Base-by-base conservation (phyloP, 2,329 filamentous ascomycete genomes). In the Epichloe elymi region DNA sequence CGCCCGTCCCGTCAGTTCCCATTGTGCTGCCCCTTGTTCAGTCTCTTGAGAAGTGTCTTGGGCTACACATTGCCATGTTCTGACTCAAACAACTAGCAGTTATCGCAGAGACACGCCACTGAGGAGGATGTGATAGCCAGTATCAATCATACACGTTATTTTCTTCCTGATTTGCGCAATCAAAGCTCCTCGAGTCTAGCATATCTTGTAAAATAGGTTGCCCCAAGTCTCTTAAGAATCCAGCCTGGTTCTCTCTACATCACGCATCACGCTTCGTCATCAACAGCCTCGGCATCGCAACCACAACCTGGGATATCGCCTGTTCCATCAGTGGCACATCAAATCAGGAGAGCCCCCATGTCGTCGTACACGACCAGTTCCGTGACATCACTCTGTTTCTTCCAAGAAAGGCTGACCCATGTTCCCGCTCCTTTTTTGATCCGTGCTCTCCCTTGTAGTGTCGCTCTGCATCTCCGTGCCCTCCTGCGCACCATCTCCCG, bases 11-110 rank as follows among this genome's bases (percentile, higher is more conserved):
- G 8, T 71, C 67, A 14, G 61, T 72, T 1, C 67, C 71, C n/a
- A 61, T 73, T 35, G 58, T 76, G 11, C 58, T 76, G 19, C 64
- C 67, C 0, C 59, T 78, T 7, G 62, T 76, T 0, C 74, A 78
- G 51, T 67, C 20, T 23, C 20, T n/a, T n/a, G 20, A 1, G 4
- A 23, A 23, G 68, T 4, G 64, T 73, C 1, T 60, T 78, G 50
- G 74, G 73, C 0, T 77, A 77, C 15, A 55, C 53, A 39, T 55
- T 54, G 20, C 57, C 61, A 0, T 57, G 57, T 35, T 53, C 51
- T 5, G 59, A 61, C 49, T 43, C 57, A 3, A 51, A 44, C 6
- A 54, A 46, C 2, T 65, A 62, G 59, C 60, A 64, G 3, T 65
- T 63, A 61, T 30, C 46, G 58, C 17, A 52, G 59, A 11, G 56